Evolutionary conservation across 2,329 filamentous ascomycete genomes (phyloP), one percentile per base, ranked within the genome.

Genomic region (Zalaria obscura): DNA sequence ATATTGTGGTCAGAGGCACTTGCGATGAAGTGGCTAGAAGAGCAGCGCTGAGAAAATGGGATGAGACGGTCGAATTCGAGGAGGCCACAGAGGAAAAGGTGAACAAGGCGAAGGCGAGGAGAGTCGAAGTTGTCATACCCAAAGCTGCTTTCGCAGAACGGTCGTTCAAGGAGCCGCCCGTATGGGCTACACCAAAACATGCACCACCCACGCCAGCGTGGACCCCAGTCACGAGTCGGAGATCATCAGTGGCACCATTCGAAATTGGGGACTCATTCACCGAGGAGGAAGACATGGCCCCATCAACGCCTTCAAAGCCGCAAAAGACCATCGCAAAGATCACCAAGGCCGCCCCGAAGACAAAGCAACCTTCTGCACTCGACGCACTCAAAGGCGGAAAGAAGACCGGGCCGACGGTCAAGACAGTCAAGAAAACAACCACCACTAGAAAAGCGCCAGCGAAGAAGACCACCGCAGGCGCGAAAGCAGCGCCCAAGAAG

Each of bases 21-120:
- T 91, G 85, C 56, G 91, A 98, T 57, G 79, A 87, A 48, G 81
- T 98, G 33, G 91, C 91, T 18, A 72, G 72, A 38, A 67, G 86
- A 33, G 82, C 78, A 10, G 75, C 75, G 25, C 62, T 79, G 60
- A 68, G 68, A 40, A 65, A 63, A 45, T 78, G 75, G 74, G 63
- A 77, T 48, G 72, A 77, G 49, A 57, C 39, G 54, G 60, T 63
- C 6, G 51, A 62, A 9, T 63, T 64, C 33, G 57, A 65, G 42
- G 61, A 66, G 41, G 65, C 67, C 51, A 62, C 62, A 26, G 66
- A 70, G 31, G 56, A 65, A 18, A 66, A 69, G 46, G 56, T 57
- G 31, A 56, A 59, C 38, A 65, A 62, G 47, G 54, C 54, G 38
- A 55, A 60, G 35, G 56, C 46, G 44, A 64, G 46, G 54, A 55